Base-by-base conservation (phyloP, 805 yeast species). In the Barnettozyma sucrosica region DNA sequence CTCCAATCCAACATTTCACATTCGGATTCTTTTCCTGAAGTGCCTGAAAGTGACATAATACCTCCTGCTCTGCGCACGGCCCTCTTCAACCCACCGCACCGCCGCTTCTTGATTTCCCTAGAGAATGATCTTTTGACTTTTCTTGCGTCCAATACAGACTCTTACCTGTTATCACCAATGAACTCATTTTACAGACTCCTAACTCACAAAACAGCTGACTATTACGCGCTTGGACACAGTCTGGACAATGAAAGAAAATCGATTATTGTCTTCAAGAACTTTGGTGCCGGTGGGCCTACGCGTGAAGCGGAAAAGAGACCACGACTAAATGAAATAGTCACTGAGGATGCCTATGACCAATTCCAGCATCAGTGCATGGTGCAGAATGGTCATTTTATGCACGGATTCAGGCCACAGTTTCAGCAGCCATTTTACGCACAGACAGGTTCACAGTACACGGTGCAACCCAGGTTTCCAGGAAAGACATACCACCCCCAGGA, bases 121-220 rank as follows among this genome's bases (percentile, higher is more conserved):
- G 87, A 81, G 51, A 60, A 66, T 21, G 72, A 74, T 46, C 61
- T 81, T 24, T 51, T 72, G 13, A 67, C 65, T 21, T 79, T 81
- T 55, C 68, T 78, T 33, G 55, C 67, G 7, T 65, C 70, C 43
- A 67, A 55, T 56, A 72, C 55, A 45, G 69, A 58, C 55, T 70
- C 63, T 53, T 71, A 59, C 63, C 74, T 26, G 56, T 67, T 70
- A 66, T 70, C 54, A 23, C 63, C 62, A 7, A 74, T 80, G 74
- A 85, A 85, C 61, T 81, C 89, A 3, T 85, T 81, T 61, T 80
- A 79, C 54, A 67, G 92, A 54, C 66, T 85, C 41, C 64, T 85
- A 46, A 74, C 84, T 0, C 90, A 85, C 62, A 85, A 83, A 53
- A 66, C 83, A 32, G 86, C 89, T 5, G 83, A 80, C 34, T 83